Base-by-base conservation (phyloP, 1,284 basidiomycete genomes). In the Rhodotorula sp. region DNA sequence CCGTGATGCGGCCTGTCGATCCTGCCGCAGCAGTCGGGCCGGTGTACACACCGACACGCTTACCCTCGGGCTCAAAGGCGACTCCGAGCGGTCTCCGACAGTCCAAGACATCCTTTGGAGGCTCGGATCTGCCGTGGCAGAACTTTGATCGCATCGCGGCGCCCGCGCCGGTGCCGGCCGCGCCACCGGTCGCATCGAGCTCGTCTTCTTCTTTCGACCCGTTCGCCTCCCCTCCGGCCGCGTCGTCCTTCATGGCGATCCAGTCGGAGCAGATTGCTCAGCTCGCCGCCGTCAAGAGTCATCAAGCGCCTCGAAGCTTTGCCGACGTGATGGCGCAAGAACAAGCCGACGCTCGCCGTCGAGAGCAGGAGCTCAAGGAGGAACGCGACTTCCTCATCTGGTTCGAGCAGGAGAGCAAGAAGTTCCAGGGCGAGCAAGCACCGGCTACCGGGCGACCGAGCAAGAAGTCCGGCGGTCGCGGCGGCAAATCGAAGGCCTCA, bases 151-250 rank as follows among this genome's bases (percentile, higher is more conserved):
- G 57, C 10, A 66, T 73, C 18, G 78, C 39, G 10, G 39, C 39
- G 39, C 82, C 16, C 16, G 26, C 2, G 74, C 82, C 6, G 54
- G 76, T 20, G 68, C 79, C 79, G 1, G 65, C 77, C 10, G n/a
- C 77, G 1, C 70, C 74, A 3, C 73, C 80, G 14, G 73, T 80
- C 5, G 77, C 83, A 3, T 81, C 83, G 0, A 74, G 78, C 1
- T 77, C 54, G 51, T 31, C 62, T 16, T 15, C 51, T 8, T 20
- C 59, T 14, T 31, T 88, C 71, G 67, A 67, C 56, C 70, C 69
- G 5, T 68, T 71, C 48, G 66, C 72, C 4, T 51, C 68, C 12
- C 51, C 57, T n/a, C 12, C 59, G 6, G 59, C 61, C n/a, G 59
- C 48, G 10, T 58, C 62, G 7, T 54, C 56, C 26, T 51, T 59